Evolutionary conservation across 1,139 yeast species (phyloP), one percentile per base, ranked within the genome.

Genomic region (Blastobotrys petasosporus): DNA sequence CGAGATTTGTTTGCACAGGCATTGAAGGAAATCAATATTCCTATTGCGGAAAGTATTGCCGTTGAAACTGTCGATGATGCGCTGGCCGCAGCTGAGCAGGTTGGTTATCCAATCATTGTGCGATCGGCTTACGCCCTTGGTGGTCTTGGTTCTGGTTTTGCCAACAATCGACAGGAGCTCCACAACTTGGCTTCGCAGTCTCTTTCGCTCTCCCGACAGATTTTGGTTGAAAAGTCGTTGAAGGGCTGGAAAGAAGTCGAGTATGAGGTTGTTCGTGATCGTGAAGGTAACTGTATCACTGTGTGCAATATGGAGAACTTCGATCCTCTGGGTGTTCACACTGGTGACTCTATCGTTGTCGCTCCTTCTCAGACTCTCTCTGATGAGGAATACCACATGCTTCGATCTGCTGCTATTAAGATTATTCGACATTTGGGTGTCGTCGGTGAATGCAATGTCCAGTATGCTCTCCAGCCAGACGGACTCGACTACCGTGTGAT

Each of bases 211-310:
- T 81, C 97, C 39, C 97, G 97, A 42, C 99, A 92, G 73, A 86
- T 92, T 59, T 74, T 92, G 60, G 97, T 92, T 53, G 98, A 92
- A 71, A 90, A 86, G 72, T 90, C 97, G 3, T 74, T 92, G 69
- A 92, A 90, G 74, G 98, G 98, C 54, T 92, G 98, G 98, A 92
- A 92, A 68, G 98, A 92, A 72, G 94, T 92, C 50, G 98, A 92
- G 72, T 92, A 92, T 68, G 98, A 92, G 72, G 98, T 92, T 56
- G 98, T 92, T 49, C 86, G 98, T 69, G 98, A 92, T 69, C 79
- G 94, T 60, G 90, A 84, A 51, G 96, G 84, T 56, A 92, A 92
- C 76, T 92, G 98, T 78, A 92, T 92, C 64, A 92, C 98, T 41
- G 98, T 92, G 44, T 92, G 98, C 76, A 92, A 92, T 70, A 92